Percentiles rank a stretch among this genome's conserved stretches.
Conservation (phyloP, 768 basidiomycete species). For the Lentinula detonsa region DNA sequence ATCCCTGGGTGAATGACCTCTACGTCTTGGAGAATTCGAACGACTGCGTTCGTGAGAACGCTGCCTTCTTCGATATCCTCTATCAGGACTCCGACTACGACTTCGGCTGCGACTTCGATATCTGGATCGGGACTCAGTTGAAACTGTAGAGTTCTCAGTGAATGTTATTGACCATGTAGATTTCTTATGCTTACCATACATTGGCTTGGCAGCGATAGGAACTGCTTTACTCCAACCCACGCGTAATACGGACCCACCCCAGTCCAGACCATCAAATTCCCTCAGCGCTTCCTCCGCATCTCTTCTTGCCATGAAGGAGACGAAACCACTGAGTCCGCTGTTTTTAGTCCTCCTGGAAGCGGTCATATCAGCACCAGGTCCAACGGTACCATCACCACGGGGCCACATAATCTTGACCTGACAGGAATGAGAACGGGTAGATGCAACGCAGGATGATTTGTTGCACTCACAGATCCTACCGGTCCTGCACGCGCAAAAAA, state of each 20-base stretch:
- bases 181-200: constrained; percentile 58
- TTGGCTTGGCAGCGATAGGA: constrained; percentile 69
- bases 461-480: constrained; percentile 75
- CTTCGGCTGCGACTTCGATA: constrained; percentile 5
- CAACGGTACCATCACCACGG: constrained; percentile 63
- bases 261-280: constrained; percentile 89
- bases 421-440: neutral
- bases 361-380: constrained; percentile 75
- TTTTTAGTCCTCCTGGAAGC: constrained; percentile 63
- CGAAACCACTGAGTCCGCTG: constrained; percentile 88
- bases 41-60: constrained; percentile 30
- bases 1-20: constrained; percentile 41
- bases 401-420: constrained; percentile 99
- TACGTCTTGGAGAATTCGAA: constrained; percentile 32
- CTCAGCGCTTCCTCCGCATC: constrained; percentile 88
- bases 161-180: neutral
- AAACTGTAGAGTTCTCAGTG: neutral
- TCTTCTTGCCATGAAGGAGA: constrained; percentile 90
- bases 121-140: constrained; percentile 5
- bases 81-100: constrained; percentile 14
- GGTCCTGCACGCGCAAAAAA: constrained; percentile 92
- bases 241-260: constrained; percentile 84
- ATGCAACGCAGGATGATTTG: neutral
- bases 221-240: constrained; percentile 99
- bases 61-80: constrained; percentile 25